Evolutionary conservation across 208 protist species (phyloP).

Genomic region (Leishmania tropica): DNA sequence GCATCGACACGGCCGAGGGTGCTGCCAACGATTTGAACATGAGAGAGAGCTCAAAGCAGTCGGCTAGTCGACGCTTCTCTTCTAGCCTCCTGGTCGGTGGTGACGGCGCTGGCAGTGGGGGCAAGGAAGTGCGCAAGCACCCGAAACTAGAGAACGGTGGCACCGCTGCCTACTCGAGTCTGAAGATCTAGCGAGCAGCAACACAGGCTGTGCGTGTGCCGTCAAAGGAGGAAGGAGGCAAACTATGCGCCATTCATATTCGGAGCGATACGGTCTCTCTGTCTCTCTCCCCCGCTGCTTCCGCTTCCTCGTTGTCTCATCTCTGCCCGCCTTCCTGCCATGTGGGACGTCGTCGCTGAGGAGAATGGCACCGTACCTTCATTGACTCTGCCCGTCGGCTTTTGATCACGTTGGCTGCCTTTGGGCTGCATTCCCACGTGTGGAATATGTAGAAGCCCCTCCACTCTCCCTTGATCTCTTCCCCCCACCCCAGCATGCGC

Average conservation of each 20-base stretch:
- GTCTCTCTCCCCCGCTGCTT: too few species aligned
- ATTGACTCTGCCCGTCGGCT: neutral
- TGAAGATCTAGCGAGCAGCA: neutral
- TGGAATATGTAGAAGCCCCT: neutral
- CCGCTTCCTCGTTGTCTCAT: neutral
- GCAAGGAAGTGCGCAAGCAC: neutral
- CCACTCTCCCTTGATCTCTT: neutral
- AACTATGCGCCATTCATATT: neutral
- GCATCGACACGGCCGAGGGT: slow-evolving; percentile 8
- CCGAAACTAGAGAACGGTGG: neutral
- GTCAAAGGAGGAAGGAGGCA: neutral
- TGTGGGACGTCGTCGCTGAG: neutral
- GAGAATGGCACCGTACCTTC: neutral
- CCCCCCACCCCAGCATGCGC: too few species aligned
- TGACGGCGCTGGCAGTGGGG: neutral
- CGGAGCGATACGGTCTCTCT: neutral
- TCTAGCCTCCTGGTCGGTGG: neutral
- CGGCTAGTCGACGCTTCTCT: neutral
- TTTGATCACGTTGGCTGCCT: neutral
- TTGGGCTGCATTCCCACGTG: neutral
- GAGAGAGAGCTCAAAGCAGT: neutral
- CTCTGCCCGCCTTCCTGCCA: neutral
- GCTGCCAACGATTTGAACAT: slow-evolving; percentile 1
- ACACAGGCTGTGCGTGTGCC: neutral
- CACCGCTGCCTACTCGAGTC: neutral